Evolutionary conservation across 2,329 filamentous ascomycete species (phyloP).

Genomic region (Talaromyces albobiverticillius): DNA sequence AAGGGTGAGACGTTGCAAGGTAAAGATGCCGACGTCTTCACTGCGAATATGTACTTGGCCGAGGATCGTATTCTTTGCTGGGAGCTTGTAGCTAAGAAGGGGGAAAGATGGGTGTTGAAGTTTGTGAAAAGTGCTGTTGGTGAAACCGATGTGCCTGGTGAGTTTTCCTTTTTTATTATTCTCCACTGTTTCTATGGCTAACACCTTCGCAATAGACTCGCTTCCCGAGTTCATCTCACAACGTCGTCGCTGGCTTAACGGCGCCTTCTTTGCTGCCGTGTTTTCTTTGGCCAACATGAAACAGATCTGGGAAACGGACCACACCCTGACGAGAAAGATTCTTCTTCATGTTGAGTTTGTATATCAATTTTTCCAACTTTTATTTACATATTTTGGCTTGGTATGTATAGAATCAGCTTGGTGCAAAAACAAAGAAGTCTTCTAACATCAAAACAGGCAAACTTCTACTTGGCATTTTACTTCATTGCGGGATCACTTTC

Average conservation of each 20-base stretch:
- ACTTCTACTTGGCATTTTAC: conserved; percentile 99
- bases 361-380: conserved; percentile 86
- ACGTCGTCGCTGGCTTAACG: conserved; percentile 93
- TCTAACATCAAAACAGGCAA: conserved; percentile 57
- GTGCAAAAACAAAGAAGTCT: too few species aligned
- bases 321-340: conserved; percentile 83
- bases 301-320: conserved; percentile 91
- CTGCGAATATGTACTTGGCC: conserved; percentile 98
- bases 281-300: conserved; percentile 94
- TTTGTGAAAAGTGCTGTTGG: conserved; percentile 96
- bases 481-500: conserved; percentile 91
- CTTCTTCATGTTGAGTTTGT: conserved; percentile 92
- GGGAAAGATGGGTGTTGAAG: conserved; percentile 94
- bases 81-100: conserved; percentile 92
- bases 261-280: conserved; percentile 96
- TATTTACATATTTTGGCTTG: conserved; percentile 97
- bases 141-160: conserved; percentile 96
- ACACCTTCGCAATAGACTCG: conserved; percentile 57
- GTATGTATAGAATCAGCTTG: conserved; percentile 37
- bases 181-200: background rate
- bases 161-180: conserved; percentile 1
- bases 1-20: conserved; percentile 97
- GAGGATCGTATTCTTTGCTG: conserved; percentile 99
- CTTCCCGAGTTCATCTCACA: conserved; percentile 98
- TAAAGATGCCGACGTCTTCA: conserved; percentile 94